Evolutionary conservation across 768 basidiomycete genomes (phyloP), one percentile per base, ranked within the genome.

Genomic region (Pisolithus microcarpus): DNA sequence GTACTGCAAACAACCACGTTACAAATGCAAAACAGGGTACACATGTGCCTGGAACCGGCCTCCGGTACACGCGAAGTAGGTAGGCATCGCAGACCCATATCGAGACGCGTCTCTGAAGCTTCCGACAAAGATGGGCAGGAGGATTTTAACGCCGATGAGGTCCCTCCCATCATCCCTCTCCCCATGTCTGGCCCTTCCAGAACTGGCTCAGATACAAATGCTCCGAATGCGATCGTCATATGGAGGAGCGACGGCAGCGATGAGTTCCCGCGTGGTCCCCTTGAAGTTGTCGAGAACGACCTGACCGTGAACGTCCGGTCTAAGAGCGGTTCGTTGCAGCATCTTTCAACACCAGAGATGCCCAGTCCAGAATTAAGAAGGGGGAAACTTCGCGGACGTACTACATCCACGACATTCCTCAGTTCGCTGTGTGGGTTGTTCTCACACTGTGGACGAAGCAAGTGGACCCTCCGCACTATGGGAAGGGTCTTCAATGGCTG

Each of bases 371-470:
- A 38, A 26, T 19, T 23, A 9, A 40, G 24, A 18, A 49, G 39
- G 30, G 49, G 43, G 4, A 38, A 26, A 9, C 51, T 50, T 44
- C 62, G 64, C 26, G 58, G 61, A 36, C 65, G 56, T 1, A 50
- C 40, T 0, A 42, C 55, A 0, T 68, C 66, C 16, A 49, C 53
- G 24, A 52, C 55, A 1, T 58, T 66, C 30, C 56, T 66, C 4
- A 59, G 66, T 2, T 63, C 65, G 5, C 42, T 66, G 6, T 57
- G 58, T 0, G 62, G 65, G 13, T 50, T 66, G 4, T 66, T 66
- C 46, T 55, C 21, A 21, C 23, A 23, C 13, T 26, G 26, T 16
- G 18, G 55, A 18, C 49, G 52, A 30, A 43, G 19, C 34, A 66
- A 58, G 55, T 8, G 38, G 19, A 1, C 36, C n/a, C 7, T 10